These are phyloP conservation scores for Aegle marmelos DNA, from an alignment of 345 rosid species.

Conservation along the genomic window DNA sequence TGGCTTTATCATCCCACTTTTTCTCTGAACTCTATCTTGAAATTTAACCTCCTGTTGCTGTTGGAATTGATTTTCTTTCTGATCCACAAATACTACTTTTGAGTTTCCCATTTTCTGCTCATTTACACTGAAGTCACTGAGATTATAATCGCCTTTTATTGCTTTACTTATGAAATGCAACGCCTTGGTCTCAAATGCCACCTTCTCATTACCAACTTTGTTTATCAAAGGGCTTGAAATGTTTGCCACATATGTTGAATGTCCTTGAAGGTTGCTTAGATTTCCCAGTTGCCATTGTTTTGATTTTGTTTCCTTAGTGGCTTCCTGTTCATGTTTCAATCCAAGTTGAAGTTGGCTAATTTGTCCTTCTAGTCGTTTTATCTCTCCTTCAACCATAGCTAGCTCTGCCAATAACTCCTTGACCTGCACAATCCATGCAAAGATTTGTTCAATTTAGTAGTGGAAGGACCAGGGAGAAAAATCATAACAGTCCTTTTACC, in stretches of 20 bases:
- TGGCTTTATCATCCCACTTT: constrained; percentile 45
- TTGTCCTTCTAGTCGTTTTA: constrained; percentile 63
- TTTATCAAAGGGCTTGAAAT: constrained; percentile 33
- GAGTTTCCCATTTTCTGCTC: constrained; percentile 38
- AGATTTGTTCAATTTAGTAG: no score
- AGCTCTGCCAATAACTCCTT: constrained; percentile 78
- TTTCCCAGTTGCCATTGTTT: constrained; percentile 37
- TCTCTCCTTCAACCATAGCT: constrained; percentile 73
- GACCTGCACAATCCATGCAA: constrained; percentile 36
- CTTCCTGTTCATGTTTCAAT: constrained; percentile 59
- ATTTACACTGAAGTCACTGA: constrained; percentile 46
- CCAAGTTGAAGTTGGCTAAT: constrained; percentile 57
- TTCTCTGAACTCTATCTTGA: constrained; percentile 43
- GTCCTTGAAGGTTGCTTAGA: constrained; percentile 11
- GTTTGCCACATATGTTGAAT: constrained; percentile 7
- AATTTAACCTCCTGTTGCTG: constrained; percentile 41
- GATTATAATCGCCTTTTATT: constrained; percentile 65
- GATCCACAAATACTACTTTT: constrained; percentile 24
- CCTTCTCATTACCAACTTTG: constrained; percentile 38
- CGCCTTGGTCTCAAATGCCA: constrained; percentile 72
- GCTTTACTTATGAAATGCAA: constrained; percentile 91
- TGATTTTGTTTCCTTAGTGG: constrained; percentile 45
- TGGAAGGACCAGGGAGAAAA: no score
- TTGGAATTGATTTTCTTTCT: constrained; percentile 42
- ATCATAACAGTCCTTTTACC: no score